Evolutionary conservation across 75 land plant species (phyloP).

Genomic region (Sequoiadendron giganteum): DNA sequence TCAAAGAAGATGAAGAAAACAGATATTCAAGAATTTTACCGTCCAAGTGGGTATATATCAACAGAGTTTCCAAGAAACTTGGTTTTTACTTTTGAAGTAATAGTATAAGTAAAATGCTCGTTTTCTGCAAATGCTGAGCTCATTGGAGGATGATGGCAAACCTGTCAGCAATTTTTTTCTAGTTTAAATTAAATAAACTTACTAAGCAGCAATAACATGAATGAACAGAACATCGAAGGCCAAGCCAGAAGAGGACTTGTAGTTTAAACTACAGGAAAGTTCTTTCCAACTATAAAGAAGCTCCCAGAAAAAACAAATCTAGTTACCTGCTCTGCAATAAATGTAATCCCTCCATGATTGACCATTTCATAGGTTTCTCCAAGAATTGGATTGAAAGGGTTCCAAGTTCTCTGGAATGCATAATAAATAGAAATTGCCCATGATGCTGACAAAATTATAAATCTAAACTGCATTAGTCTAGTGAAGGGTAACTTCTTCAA

Average conservation of each 20-base stretch:
- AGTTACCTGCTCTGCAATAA: constrained; percentile 87
- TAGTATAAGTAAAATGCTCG: constrained; percentile 90
- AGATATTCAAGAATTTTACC: constrained; percentile 41
- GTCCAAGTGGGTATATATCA: constrained; percentile 97
- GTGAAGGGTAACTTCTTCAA: not conserved
- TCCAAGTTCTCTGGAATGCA: constrained; percentile 93
- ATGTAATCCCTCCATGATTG: constrained; percentile 87
- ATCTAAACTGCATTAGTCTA: not conserved
- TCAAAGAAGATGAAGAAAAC: not conserved
- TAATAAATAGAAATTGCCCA: constrained; percentile 95
- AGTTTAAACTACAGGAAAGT: not conserved
- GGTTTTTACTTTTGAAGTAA: constrained; percentile 95
- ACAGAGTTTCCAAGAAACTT: constrained; percentile 95
- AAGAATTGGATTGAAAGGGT: constrained; percentile 97
- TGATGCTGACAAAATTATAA: constrained; percentile 51
- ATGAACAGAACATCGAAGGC: not conserved
- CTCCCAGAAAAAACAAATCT: not conserved
- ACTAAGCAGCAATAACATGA: not conserved
- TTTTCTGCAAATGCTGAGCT: constrained; percentile 97
- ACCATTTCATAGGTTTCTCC: constrained; percentile 98
- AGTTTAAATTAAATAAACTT: not conserved
- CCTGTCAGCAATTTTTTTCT: constrained; percentile 36
- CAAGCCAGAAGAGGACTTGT: not conserved
- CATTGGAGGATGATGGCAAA: constrained; percentile 99
- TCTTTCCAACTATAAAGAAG: not conserved